Evolutionary conservation across 2,329 filamentous ascomycete species (phyloP), one percentile per base, ranked within the genome.

Genomic region (Pseudonectria buxi): DNA sequence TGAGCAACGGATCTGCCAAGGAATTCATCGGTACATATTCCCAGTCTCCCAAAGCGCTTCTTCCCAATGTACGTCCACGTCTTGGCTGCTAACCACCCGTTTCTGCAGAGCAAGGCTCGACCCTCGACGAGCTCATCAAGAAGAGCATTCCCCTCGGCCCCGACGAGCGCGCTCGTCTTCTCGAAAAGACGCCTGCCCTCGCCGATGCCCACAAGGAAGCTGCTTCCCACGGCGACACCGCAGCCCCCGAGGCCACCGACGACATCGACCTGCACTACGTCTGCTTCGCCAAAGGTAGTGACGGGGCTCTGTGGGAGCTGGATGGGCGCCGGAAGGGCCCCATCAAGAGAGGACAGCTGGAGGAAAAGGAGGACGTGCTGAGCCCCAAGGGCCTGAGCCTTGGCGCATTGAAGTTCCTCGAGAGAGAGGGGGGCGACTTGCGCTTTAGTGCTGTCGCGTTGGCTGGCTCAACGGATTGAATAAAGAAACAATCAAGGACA

Each of bases 211-310:
- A 96, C 63, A 76, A 78, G 30, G 74, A 76, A 41, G 88, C 87
- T 11, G 92, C 90, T 5, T 72, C 72, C 7, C 67, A 73, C 41
- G 90, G 90, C 13, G 86, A 90, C 56, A 94, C 88, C 1, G 56
- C 70, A 10, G 86, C 89, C 2, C 90, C 92, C 0, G 65, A 74
- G 35, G 86, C 87, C 7, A 74, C 79, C n/a, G 84, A 86, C 51
- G 76, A 83, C 48, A 72, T 95, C n/a, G 90, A 95, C 56, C 69
- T 95, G 50, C 92, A 98, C 67, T 96, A 94, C 58, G 90, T 96
- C 30, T 92, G 86, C 55, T 98, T 96, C 62, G 84, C 92, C 34
- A 92, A 89, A 67, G 69, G 69, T 24, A 64, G 63, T 33, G 78
- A 84, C 57, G 81, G 81, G 36, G 74, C 58, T 10, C 52, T 78